phyloP scores from a whole-genome alignment of 139 green algal genomes.

The Asterochloris erici region DNA sequence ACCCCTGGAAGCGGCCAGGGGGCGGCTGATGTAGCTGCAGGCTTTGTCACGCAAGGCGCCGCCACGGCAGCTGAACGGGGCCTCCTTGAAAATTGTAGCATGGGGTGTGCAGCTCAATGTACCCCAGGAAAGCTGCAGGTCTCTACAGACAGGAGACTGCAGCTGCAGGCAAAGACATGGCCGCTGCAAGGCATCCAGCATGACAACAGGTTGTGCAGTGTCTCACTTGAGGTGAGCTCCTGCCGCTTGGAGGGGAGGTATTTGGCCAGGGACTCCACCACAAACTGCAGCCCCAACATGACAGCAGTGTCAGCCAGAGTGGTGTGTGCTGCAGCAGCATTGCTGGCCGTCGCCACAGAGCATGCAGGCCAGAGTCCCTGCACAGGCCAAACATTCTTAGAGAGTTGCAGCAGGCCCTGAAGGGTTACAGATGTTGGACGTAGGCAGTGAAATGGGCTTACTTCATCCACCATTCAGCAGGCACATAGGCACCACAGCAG shows the following conservation, averaged over 20 bases:
- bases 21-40: not conserved
- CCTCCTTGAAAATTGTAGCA: not conserved
- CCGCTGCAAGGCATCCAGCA: not conserved
- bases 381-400: not conserved
- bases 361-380: not conserved
- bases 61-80: not conserved
- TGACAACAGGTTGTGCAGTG: not conserved
- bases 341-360: not conserved
- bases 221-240: constrained; percentile 49
- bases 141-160: too few relatives aligned
- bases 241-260: constrained; percentile 67
- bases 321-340: not conserved
- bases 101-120: too few relatives aligned
- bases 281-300: constrained; percentile 14
- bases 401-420: not conserved
- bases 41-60: not conserved
- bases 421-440: not conserved
- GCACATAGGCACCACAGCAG: not conserved
- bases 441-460: not conserved
- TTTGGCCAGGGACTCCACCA: constrained; percentile 69
- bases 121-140: too few relatives aligned
- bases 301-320: not conserved
- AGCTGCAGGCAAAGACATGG: not conserved
- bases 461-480: not conserved
- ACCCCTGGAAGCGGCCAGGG: not conserved